These are phyloP conservation scores for Ambrosiella cleistominuta DNA, from an alignment of 2,329 filamentous ascomycete genomes.

Conservation along the genomic window DNA sequence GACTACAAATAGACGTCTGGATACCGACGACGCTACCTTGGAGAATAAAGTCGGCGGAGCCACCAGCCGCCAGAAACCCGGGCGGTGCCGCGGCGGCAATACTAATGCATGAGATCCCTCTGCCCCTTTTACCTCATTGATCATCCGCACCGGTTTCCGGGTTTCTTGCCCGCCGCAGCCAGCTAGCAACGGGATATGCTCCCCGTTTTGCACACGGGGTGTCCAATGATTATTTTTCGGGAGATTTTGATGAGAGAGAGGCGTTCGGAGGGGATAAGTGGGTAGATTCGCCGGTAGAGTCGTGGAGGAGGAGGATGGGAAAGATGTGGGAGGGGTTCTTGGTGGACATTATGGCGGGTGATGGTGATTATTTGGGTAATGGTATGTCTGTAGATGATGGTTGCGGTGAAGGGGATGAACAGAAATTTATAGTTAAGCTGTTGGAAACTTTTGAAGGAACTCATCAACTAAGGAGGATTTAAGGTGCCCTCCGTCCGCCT, in stretches of 20 bases:
- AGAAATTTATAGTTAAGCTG: too few species aligned
- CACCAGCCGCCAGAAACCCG: slow-evolving; percentile 25
- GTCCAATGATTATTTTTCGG: slow-evolving; percentile 45
- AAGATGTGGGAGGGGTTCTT: background rate
- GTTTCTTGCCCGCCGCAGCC: slow-evolving; percentile 60
- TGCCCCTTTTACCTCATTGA: slow-evolving; percentile 46
- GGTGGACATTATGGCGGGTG: background rate
- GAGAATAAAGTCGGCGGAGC: slow-evolving; percentile 27
- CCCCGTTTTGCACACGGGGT: slow-evolving; percentile 33
- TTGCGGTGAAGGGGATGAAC: too few species aligned
- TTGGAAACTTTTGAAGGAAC: too few species aligned
- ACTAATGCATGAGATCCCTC: slow-evolving; percentile 63
- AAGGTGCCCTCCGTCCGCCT: too few species aligned
- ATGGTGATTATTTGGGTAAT: too few species aligned
- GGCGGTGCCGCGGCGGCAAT: slow-evolving; percentile 25
- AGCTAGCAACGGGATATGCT: slow-evolving; percentile 53
- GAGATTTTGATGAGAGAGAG: slow-evolving; percentile 51
- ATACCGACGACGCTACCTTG: slow-evolving; percentile 24
- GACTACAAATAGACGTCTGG: slow-evolving; percentile 25
- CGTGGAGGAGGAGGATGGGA: slow-evolving; percentile 55
- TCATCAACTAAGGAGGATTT: too few species aligned
- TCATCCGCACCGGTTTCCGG: slow-evolving; percentile 52
- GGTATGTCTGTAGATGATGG: too few species aligned
- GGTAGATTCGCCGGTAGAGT: slow-evolving; percentile 69
- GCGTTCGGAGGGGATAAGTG: slow-evolving; percentile 49